Conservation (phyloP, 2,329 filamentous ascomycete genomes). For the Ceratocystis alfenasii region DNA sequence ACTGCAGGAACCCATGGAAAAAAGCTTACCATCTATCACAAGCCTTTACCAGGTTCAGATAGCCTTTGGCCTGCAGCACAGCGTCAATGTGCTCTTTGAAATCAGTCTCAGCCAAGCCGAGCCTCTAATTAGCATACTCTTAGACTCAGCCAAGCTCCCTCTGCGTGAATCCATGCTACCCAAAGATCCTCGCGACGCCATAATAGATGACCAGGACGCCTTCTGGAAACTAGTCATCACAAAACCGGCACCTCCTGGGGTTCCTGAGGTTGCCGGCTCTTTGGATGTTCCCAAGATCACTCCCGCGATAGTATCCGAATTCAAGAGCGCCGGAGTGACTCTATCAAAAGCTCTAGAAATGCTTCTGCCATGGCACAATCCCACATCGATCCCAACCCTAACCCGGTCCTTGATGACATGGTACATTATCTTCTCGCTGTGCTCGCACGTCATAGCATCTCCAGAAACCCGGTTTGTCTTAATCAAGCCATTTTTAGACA, state of each 20-base stretch:
- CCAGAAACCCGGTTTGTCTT: conserved; percentile 5
- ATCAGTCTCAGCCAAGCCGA: conserved; percentile 18
- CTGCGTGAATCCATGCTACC: not conserved
- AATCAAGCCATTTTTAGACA: conserved; percentile 19
- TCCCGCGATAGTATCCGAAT: not conserved
- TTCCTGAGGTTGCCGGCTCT: conserved; percentile 3
- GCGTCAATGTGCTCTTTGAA: conserved; percentile 11
- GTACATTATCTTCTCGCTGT: conserved; percentile 18
- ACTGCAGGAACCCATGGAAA: not conserved
- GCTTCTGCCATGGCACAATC: conserved; percentile 14
- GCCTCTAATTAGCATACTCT: not conserved
- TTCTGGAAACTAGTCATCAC: conserved; percentile 20
- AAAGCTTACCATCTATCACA: conserved; percentile 13
- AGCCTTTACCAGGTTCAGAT: conserved; percentile 17
- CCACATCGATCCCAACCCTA: not conserved
- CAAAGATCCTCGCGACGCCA: not conserved
- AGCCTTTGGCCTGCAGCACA: not conserved
- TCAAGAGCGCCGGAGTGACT: conserved; percentile 5
- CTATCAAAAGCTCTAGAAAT: conserved; percentile 12
- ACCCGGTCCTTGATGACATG: conserved; percentile 18
- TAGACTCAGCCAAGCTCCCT: not conserved
- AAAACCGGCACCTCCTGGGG: conserved; percentile 7
- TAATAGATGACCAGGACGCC: conserved; percentile 17
- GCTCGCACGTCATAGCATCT: not conserved
- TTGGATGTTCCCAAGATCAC: conserved; percentile 7